Conservation (phyloP, 2,329 filamentous ascomycete species). For the Seiridium cupressi region DNA sequence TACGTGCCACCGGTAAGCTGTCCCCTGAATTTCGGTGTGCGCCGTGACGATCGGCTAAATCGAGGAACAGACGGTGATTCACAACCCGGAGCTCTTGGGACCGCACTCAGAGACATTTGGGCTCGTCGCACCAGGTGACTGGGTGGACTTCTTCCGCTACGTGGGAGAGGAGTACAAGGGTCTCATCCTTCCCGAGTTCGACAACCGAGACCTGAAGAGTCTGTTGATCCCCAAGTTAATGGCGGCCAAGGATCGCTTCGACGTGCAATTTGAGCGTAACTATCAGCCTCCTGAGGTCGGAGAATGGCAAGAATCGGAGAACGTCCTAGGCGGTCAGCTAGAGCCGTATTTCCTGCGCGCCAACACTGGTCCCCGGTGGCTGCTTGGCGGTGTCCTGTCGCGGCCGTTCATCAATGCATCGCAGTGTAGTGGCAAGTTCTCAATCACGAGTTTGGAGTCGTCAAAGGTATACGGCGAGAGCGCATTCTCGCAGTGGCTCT, state of each 20-base stretch:
- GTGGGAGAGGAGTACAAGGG: slow-evolving; percentile 51
- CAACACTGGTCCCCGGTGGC: slow-evolving; percentile 45
- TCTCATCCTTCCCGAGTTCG: slow-evolving; percentile 46
- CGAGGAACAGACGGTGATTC: slow-evolving; percentile 41
- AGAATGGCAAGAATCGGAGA: slow-evolving; percentile 40
- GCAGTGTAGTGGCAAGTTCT: slow-evolving; percentile 47
- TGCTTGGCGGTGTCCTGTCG: slow-evolving; percentile 42
- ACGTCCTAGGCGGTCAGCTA: slow-evolving; percentile 32
- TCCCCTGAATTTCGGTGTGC: too few relatives aligned
- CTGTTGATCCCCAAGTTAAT: slow-evolving; percentile 54
- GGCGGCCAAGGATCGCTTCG: slow-evolving; percentile 52
- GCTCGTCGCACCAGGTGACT: slow-evolving; percentile 55
- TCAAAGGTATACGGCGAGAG: slow-evolving; percentile 34
- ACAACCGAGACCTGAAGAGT: slow-evolving; percentile 48
- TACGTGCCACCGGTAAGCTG: slow-evolving; percentile 52
- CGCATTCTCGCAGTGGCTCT: slow-evolving; percentile 33
- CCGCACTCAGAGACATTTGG: slow-evolving; percentile 53
- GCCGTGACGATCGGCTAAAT: too few relatives aligned
- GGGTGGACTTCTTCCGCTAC: slow-evolving; percentile 61
- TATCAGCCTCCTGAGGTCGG: slow-evolving; percentile 42
- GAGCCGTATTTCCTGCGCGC: slow-evolving; percentile 50
- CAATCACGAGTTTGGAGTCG: slow-evolving; percentile 51
- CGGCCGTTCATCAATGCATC: slow-evolving; percentile 46
- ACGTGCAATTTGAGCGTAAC: slow-evolving; percentile 51
- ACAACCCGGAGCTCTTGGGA: slow-evolving; percentile 54